Evolutionary conservation across 208 protist species (phyloP).

Genomic region (Blastocrithidia nonstop): DNA sequence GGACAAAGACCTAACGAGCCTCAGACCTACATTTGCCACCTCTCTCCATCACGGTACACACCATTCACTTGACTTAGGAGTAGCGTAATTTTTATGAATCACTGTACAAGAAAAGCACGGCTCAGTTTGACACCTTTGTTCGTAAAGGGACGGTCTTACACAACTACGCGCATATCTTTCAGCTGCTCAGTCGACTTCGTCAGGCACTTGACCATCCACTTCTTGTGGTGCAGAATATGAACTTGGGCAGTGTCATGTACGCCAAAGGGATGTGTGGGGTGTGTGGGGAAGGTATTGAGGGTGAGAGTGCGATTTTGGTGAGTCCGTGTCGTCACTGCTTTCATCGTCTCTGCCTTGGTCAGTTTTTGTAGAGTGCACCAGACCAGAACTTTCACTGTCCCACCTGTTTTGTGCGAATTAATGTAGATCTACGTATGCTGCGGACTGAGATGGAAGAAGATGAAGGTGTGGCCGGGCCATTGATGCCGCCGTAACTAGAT

Average conservation of each 20-base stretch:
- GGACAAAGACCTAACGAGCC: slow-evolving; percentile 82
- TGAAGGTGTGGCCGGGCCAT: slow-evolving; percentile 31
- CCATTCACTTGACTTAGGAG: slow-evolving; percentile 47
- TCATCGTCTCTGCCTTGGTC: slow-evolving; percentile 65
- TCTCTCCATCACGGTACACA: slow-evolving; percentile 31
- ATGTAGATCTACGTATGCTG: slow-evolving; percentile 71
- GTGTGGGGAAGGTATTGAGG: slow-evolving; percentile 54
- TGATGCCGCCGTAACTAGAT: slow-evolving; percentile 55
- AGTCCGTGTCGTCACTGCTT: slow-evolving; percentile 73
- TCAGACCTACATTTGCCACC: slow-evolving; percentile 65
- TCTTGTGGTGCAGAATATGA: slow-evolving; percentile 64
- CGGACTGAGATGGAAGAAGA: slow-evolving; percentile 32
- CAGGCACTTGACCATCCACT: slow-evolving; percentile 86
- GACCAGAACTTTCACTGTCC: slow-evolving; percentile 67
- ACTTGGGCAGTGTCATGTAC: slow-evolving; percentile 36
- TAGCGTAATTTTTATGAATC: slow-evolving; percentile 87
- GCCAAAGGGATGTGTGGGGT: slow-evolving; percentile 69
- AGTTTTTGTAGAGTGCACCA: slow-evolving; percentile 79
- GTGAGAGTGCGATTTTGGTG: slow-evolving; percentile 30
- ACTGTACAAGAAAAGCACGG: slow-evolving; percentile 83
- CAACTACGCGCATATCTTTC: slow-evolving; percentile 92
- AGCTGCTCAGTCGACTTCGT: slow-evolving; percentile 82
- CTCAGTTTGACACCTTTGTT: slow-evolving; percentile 85
- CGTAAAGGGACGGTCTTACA: slow-evolving; percentile 81
- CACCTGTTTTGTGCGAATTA: slow-evolving; percentile 73